Evolutionary conservation across 1,284 basidiomycete genomes (phyloP).

Genomic region (Ganoderma sinense): DNA sequence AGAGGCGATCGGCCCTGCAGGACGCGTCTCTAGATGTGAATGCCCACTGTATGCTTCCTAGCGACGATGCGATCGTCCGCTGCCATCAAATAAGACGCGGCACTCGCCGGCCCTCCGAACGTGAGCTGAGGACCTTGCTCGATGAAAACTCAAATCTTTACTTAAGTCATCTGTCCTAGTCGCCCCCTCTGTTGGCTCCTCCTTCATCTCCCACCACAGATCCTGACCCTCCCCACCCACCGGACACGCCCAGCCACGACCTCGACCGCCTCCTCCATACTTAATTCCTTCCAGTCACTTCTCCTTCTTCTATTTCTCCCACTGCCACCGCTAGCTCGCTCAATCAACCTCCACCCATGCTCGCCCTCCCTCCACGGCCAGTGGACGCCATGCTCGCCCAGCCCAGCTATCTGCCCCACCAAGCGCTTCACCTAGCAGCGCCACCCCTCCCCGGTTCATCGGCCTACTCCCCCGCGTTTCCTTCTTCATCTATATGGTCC

Average conservation of each 20-base stretch:
- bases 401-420: background rate
- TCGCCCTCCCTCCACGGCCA: background rate
- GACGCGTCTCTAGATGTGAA: background rate
- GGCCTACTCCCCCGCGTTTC: background rate
- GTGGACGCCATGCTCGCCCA: slow-evolving; percentile 1
- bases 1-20: slow-evolving; percentile 1
- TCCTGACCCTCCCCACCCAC: background rate
- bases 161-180: background rate
- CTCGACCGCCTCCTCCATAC: background rate
- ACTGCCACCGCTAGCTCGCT: background rate
- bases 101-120: background rate
- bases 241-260: background rate
- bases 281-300: background rate
- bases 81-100: slow-evolving; percentile 6
- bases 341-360: background rate
- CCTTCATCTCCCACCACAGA: background rate
- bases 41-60: background rate
- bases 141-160: background rate
- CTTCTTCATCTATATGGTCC: slow-evolving; percentile 2
- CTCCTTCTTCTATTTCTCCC: background rate
- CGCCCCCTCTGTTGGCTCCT: background rate
- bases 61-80: slow-evolving; percentile 13
- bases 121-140: background rate
- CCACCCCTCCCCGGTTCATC: slow-evolving; percentile 4
- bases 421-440: slow-evolving; percentile 4